Conservation (phyloP, 2,329 filamentous ascomycete genomes). For the Trichoderma endophyticum region DNA sequence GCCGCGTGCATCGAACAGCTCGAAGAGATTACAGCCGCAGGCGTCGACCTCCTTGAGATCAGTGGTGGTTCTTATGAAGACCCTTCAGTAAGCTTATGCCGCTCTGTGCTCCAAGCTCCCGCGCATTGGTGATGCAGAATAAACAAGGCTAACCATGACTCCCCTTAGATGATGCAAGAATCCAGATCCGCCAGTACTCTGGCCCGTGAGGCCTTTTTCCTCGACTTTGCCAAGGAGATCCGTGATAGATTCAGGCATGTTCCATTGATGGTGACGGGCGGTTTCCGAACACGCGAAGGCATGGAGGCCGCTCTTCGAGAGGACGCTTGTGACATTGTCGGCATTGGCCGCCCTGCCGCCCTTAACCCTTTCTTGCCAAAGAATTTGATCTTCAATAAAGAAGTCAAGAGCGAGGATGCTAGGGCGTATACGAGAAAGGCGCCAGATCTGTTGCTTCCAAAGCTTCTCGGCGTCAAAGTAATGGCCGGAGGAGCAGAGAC, state of each 20-base stretch:
- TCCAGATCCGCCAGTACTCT: conserved; percentile 35
- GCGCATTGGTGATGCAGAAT: not conserved
- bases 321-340: conserved; percentile 41
- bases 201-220: conserved; percentile 64
- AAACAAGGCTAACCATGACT: not conserved
- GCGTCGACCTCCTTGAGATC: conserved; percentile 66
- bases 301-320: conserved; percentile 40
- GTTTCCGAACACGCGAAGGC: conserved; percentile 51
- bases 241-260: conserved; percentile 43
- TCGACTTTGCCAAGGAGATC: conserved; percentile 55
- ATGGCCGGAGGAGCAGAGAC: conserved; percentile 21
- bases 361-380: conserved; percentile 38
- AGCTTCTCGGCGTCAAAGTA: conserved; percentile 23
- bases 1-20: conserved; percentile 59
- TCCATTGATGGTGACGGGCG: conserved; percentile 58
- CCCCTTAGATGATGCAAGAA: conserved; percentile 34
- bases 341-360: conserved; percentile 38
- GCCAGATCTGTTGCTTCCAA: conserved; percentile 24
- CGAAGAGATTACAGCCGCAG: conserved; percentile 44
- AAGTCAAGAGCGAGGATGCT: conserved; percentile 35
- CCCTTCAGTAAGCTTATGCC: conserved; percentile 36
- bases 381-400: conserved; percentile 34
- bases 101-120: not conserved
- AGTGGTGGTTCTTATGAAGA: conserved; percentile 61
- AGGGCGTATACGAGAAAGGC: conserved; percentile 30